A percentile compares a stretch with the other conserved stretches of the same genome.
phyloP scores from a whole-genome alignment of 495 filamentous ascomycete genomes.

The Xylaria curta region DNA sequence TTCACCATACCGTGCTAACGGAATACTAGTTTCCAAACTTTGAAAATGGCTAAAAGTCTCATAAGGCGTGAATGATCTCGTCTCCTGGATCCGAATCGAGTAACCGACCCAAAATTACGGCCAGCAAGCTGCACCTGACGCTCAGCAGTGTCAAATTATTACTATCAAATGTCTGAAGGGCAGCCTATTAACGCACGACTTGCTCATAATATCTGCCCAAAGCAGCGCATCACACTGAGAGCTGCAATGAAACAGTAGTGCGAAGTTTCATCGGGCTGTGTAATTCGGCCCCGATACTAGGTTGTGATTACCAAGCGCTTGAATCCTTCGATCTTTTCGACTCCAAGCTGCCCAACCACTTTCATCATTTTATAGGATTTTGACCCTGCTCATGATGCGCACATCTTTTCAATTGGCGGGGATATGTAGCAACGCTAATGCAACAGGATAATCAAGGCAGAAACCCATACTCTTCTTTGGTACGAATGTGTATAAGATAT shows the following conservation, averaged over 20 bases:
- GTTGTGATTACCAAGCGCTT: background rate
- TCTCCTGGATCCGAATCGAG: background rate
- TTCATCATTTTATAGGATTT: background rate
- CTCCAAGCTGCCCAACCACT: background rate
- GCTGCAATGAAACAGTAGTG: too few relatives aligned
- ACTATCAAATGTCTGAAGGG: background rate
- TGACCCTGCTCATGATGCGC: background rate
- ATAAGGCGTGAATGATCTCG: background rate
- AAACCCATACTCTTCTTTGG: background rate
- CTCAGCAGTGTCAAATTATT: too few relatives aligned
- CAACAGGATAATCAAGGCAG: background rate
- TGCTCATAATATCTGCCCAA: background rate
- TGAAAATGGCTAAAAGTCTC: background rate
- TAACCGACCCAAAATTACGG: background rate
- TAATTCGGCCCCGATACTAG: background rate
- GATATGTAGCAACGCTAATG: background rate
- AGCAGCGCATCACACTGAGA: background rate
- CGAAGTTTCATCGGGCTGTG: too few relatives aligned
- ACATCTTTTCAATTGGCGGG: too few relatives aligned
- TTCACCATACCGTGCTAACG: background rate
- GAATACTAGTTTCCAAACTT: background rate
- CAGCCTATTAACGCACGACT: background rate
- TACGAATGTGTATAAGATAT: conserved; percentile 4
- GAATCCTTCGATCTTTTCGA: background rate
- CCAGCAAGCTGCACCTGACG: background rate